Conservation (phyloP, 1,139 yeast genomes). For the Hyphopichia khmerensis region DNA sequence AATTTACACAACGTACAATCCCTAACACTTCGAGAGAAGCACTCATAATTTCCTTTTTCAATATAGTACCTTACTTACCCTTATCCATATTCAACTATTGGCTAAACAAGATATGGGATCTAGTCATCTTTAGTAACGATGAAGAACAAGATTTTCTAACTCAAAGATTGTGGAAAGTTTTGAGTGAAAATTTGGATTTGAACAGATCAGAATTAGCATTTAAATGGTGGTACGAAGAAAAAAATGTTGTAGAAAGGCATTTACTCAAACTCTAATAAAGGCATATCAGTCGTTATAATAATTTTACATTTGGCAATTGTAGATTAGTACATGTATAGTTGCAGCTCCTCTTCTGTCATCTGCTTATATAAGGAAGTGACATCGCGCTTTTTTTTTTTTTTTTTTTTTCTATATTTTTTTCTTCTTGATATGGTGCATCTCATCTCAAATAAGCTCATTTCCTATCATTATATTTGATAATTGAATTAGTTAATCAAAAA, state of each 20-base stretch:
- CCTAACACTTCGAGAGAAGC: constrained; percentile 56
- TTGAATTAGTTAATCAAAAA: neutral
- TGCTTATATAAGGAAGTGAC: neutral
- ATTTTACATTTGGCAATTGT: too few relatives aligned
- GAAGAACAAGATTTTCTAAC: constrained; percentile 28
- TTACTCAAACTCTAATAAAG: too few relatives aligned
- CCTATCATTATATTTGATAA: neutral
- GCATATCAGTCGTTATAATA: too few relatives aligned
- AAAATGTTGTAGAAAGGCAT: constrained; percentile 16
- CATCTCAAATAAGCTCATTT: neutral
- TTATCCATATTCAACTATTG: constrained; percentile 41
- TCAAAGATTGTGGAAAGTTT: constrained; percentile 36
- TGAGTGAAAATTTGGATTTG: constrained; percentile 53
- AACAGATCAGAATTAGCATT: constrained; percentile 63
- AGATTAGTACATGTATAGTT: neutral
- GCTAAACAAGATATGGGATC: constrained; percentile 46
- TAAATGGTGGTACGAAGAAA: constrained; percentile 59
- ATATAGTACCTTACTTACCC: constrained; percentile 56
- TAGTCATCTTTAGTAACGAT: constrained; percentile 41
- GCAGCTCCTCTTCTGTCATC: neutral
- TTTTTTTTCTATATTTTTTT: neutral
- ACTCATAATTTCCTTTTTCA: constrained; percentile 45
- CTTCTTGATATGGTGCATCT: neutral
- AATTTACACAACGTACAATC: constrained; percentile 21
- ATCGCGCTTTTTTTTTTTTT: neutral